Evolutionary conservation across 768 basidiomycete species (phyloP), one percentile per base, ranked within the genome.

Genomic region (Rhodotorula diobovata): DNA sequence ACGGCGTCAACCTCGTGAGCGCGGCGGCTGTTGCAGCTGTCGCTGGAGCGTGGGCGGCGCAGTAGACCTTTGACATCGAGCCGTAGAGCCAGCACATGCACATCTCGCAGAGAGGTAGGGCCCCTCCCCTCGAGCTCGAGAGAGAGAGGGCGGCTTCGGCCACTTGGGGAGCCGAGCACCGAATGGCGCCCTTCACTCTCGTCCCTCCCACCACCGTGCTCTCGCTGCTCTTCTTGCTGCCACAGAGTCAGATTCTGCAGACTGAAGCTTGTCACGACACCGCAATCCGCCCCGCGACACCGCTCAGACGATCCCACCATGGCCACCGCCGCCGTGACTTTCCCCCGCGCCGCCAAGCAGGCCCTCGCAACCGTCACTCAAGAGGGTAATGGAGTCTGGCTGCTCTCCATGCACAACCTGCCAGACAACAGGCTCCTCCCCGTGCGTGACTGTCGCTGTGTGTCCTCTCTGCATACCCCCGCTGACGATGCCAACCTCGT

Each of bases 11-110:
- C 74, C 68, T 84, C 10, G 39, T 85, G 1, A 50, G 45, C 15
- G 85, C 84, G 8, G 83, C 83, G 16, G 76, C 80, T n/a, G 57
- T 79, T 12, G 82, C 83, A 1, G 82, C 80, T 32, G 76, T 83
- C 4, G 84, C 55, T 8, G 65, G 34, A 48, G 46, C 35, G 60
- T 71, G 32, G 16, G 64, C 60, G 0, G 15, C 35, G 11, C n/a
- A 28, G 61, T 69, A 54, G 48, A 45, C 25, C 35, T 18, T 2
- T 12, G 39, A 3, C 11, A 12, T 43, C 14, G 41, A 43, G 18
- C 6, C 18, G 41, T 18, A 43, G 41, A 41, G n/a, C n/a, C n/a
- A n/a, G n/a, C n/a, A n/a, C n/a, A n/a, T n/a, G n/a, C 41, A 14
- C 41, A 18, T 43, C 18, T 12, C 41, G 41, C 14, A 43, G 41